Evolutionary conservation across 352 stramenopile genomes (phyloP).

Genomic region (Globisporangium mamillatum): DNA sequence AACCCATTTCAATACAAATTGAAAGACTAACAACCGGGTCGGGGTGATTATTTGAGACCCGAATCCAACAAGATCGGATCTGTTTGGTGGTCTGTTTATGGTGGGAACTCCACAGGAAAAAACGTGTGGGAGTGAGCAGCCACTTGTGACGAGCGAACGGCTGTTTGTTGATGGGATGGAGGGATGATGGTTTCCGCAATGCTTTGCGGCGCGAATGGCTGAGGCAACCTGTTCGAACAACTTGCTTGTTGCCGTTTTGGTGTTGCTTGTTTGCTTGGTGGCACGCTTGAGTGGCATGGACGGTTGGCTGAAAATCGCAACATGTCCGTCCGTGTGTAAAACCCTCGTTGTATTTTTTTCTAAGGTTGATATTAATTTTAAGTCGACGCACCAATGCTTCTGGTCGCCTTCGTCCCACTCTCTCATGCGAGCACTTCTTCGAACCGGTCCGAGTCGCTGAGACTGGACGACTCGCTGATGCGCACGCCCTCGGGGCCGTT

Average conservation of each 20-base stretch:
- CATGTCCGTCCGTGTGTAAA: not conserved
- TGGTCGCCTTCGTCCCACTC: not conserved
- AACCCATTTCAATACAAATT: slow-evolving; percentile 23
- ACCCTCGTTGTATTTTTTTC: not conserved
- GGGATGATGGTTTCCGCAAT: not conserved
- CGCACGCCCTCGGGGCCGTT: slow-evolving; percentile 46
- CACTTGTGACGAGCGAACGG: not conserved
- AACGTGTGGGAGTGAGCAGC: slow-evolving; percentile 7
- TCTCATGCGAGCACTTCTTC: slow-evolving; percentile 58
- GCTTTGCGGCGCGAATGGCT: not conserved
- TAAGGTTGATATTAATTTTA: slow-evolving; percentile 8
- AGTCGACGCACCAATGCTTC: not conserved
- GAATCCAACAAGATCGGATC: not conserved
- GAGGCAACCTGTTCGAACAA: not conserved
- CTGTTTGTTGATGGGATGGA: not conserved
- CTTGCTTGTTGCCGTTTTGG: not conserved
- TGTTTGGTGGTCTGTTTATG: not conserved
- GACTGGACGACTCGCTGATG: slow-evolving; percentile 54
- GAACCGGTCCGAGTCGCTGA: slow-evolving; percentile 57
- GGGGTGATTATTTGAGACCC: not conserved
- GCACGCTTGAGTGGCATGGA: not conserved
- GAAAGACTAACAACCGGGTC: not conserved
- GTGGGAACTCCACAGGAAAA: slow-evolving; percentile 11
- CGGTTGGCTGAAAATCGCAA: not conserved
- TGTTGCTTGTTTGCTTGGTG: slow-evolving; percentile 3